Percentiles rank a stretch among this genome's conserved stretches.
Evolutionary conservation across 768 basidiomycete genomes (phyloP).

Genomic region (Collybia sordida): DNA sequence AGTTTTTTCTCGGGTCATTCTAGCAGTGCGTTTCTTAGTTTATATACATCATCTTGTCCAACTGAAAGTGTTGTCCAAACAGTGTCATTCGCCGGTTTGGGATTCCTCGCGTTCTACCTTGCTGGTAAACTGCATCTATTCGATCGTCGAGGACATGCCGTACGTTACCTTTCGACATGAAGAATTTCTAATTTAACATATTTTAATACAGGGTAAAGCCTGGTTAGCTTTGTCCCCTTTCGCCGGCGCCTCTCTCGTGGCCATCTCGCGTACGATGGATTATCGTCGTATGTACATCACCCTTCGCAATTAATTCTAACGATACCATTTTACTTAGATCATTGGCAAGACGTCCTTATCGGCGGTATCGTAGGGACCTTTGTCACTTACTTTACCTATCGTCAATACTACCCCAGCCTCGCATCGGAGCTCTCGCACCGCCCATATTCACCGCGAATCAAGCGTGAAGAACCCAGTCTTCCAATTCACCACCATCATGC

Average conservation of each 20-base stretch:
- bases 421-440: conserved; percentile 58
- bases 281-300: conserved; percentile 65
- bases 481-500: conserved; percentile 31
- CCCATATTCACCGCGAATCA: conserved; percentile 71
- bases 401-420: conserved; percentile 84
- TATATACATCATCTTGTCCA: not conserved
- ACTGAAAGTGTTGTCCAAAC: conserved; percentile 4
- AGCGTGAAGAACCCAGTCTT: conserved; percentile 42
- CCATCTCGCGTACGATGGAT: conserved; percentile 90
- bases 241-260: conserved; percentile 73
- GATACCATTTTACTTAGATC: conserved; percentile 48
- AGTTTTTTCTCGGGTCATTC: conserved; percentile 94
- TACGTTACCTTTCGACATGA: conserved; percentile 27
- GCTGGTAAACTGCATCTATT: conserved; percentile 93
- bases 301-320: conserved; percentile 8
- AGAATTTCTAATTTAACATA: not conserved
- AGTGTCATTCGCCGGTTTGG: conserved; percentile 94
- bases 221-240: conserved; percentile 85
- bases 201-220: conserved; percentile 58
- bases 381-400: conserved; percentile 74
- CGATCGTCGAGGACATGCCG: conserved; percentile 73
- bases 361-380: conserved; percentile 75
- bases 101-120: conserved; percentile 84
- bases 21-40: conserved; percentile 53
- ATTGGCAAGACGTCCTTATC: conserved; percentile 89